phyloP scores from a whole-genome alignment of 352 stramenopile genomes.

The Pythium myriotylum region DNA sequence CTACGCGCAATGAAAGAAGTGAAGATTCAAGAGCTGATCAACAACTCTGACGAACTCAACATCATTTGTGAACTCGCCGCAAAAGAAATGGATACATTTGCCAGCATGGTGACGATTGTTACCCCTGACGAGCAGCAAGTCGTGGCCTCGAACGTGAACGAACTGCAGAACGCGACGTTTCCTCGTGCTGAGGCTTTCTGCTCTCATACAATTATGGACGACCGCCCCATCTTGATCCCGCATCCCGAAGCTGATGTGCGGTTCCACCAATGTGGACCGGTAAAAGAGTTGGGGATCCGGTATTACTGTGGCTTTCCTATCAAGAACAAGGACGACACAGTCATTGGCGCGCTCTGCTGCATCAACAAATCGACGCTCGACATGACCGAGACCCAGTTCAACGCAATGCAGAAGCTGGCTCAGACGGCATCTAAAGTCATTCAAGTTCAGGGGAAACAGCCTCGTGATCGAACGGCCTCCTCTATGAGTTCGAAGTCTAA shows the following conservation, averaged over 20 bases:
- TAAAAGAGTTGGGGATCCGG: slow-evolving; percentile 36
- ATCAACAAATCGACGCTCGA: slow-evolving; percentile 41
- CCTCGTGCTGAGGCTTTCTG: slow-evolving; percentile 59
- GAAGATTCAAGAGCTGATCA: slow-evolving; percentile 5
- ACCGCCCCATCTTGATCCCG: slow-evolving; percentile 49
- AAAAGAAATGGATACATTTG: slow-evolving; percentile 49
- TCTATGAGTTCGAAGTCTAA: background rate
- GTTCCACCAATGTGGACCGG: slow-evolving; percentile 31
- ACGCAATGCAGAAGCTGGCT: slow-evolving; percentile 49
- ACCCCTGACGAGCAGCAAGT: slow-evolving; percentile 37
- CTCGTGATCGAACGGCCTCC: background rate
- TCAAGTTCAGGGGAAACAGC: slow-evolving; percentile 6
- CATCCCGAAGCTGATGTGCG: slow-evolving; percentile 60
- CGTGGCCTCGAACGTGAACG: slow-evolving; percentile 42
- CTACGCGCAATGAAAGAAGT: slow-evolving; percentile 4
- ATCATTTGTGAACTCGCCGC: slow-evolving; percentile 64
- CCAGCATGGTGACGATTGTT: slow-evolving; percentile 61
- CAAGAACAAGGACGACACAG: slow-evolving; percentile 35
- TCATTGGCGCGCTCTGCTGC: slow-evolving; percentile 64
- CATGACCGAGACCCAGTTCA: slow-evolving; percentile 59
- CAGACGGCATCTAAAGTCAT: slow-evolving; percentile 4
- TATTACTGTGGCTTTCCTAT: slow-evolving; percentile 78
- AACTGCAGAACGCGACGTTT: slow-evolving; percentile 36
- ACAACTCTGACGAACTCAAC: slow-evolving; percentile 42
- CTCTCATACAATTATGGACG: slow-evolving; percentile 54